Evolutionary conservation across 257 asterid species (phyloP).

Genomic region (Rubia yunnanensis): DNA sequence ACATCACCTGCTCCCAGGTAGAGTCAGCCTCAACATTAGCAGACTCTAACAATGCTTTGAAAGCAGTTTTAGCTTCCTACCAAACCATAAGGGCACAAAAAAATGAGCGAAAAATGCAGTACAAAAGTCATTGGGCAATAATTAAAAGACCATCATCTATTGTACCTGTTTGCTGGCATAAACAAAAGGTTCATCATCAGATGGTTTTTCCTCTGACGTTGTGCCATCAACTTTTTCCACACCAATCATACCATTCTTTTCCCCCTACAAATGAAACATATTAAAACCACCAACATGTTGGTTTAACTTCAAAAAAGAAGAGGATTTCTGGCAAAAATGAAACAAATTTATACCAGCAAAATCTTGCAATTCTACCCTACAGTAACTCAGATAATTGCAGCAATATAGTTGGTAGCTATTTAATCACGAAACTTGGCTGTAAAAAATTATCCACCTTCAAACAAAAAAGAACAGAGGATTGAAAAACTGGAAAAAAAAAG

Average conservation of each 20-base stretch:
- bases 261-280: slow-evolving; percentile 36
- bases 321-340: no score
- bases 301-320: no score
- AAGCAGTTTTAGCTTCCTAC: slow-evolving; percentile 94
- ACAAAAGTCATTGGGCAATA: neutral
- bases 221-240: slow-evolving; percentile 45
- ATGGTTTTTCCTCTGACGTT: slow-evolving; percentile 51
- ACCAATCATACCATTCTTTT: slow-evolving; percentile 43
- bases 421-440: neutral
- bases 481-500: neutral
- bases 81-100: slow-evolving; percentile 7
- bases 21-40: slow-evolving; percentile 90
- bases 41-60: slow-evolving; percentile 76
- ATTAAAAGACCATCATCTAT: slow-evolving; percentile 15
- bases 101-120: neutral
- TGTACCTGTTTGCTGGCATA: slow-evolving; percentile 88
- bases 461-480: neutral
- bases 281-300: neutral
- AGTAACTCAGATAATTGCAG: neutral
- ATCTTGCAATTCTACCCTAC: no score
- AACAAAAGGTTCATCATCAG: slow-evolving; percentile 53
- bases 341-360: no score
- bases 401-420: neutral
- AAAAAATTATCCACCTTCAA: neutral
- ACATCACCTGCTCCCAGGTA: slow-evolving; percentile 95